Evolutionary conservation across 768 basidiomycete genomes (phyloP).

Genomic region (Antrodiella citrinella): DNA sequence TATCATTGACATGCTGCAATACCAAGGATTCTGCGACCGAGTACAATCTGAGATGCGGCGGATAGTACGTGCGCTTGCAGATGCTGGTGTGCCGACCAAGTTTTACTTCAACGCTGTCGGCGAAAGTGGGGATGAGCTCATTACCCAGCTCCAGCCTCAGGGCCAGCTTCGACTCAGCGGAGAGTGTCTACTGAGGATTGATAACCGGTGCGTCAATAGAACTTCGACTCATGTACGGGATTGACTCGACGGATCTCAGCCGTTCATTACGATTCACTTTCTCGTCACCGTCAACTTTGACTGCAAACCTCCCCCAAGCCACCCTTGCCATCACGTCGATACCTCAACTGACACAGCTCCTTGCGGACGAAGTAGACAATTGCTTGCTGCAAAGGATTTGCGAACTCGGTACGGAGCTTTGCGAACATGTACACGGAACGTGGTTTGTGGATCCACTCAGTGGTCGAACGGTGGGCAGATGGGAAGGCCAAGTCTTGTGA

Average conservation of each 20-base stretch:
- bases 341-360: constrained; percentile 65
- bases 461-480: constrained; percentile 57
- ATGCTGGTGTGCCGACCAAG: constrained; percentile 45
- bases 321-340: constrained; percentile 68
- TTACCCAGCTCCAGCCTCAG: constrained; percentile 38
- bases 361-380: constrained; percentile 70
- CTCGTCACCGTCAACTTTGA: constrained; percentile 63
- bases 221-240: neutral
- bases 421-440: constrained; percentile 42
- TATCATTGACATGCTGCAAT: constrained; percentile 73
- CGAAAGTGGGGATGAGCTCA: constrained; percentile 54
- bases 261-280: constrained; percentile 73
- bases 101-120: constrained; percentile 59
- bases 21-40: constrained; percentile 62
- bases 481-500: constrained; percentile 74
- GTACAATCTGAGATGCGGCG: constrained; percentile 50
- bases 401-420: constrained; percentile 50
- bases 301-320: constrained; percentile 75
- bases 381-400: constrained; percentile 65
- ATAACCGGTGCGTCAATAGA: constrained; percentile 41
- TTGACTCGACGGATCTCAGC: constrained; percentile 29
- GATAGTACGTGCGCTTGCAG: constrained; percentile 38
- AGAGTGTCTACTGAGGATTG: constrained; percentile 66
- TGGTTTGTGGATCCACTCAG: constrained; percentile 76
- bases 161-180: constrained; percentile 46